Percentiles rank a stretch among this genome's conserved stretches.
Conservation (phyloP, 2,329 filamentous ascomycete genomes). For the Emydomyces testavorans region DNA sequence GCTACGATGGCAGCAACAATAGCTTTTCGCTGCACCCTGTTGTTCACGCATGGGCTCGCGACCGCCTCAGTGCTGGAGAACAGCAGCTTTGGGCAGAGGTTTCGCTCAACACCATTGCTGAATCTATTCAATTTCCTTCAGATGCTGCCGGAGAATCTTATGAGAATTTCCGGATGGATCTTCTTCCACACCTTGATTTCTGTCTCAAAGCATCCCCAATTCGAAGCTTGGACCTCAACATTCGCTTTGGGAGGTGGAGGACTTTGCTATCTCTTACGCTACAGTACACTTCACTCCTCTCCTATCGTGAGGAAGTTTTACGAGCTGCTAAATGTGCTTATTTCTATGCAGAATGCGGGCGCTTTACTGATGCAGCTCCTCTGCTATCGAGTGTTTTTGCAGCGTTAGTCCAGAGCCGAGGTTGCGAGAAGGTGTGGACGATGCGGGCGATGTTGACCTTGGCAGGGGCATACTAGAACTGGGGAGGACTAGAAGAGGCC, state of each 20-base stretch:
- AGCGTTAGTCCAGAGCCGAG: slow-evolving; percentile 8
- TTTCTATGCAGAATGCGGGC: slow-evolving; percentile 18
- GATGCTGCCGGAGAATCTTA: slow-evolving; percentile 8
- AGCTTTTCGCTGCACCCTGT: slow-evolving; percentile 26
- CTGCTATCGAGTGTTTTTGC: slow-evolving; percentile 14
- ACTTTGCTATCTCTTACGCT: background rate
- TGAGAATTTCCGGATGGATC: slow-evolving; percentile 17
- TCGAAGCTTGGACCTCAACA: background rate
- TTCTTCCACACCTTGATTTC: slow-evolving; percentile 20
- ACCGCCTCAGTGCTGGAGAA: slow-evolving; percentile 18
- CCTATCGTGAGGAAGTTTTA: slow-evolving; percentile 8
- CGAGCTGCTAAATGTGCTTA: slow-evolving; percentile 17
- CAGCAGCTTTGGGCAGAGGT: slow-evolving; percentile 8
- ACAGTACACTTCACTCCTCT: slow-evolving; percentile 3
- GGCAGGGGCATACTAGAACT: slow-evolving; percentile 11
- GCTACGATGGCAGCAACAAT: slow-evolving; percentile 18
- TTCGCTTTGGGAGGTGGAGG: background rate
- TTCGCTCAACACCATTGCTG: slow-evolving; percentile 12
- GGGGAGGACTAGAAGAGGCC: slow-evolving; percentile 13
- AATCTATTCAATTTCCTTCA: slow-evolving; percentile 5
- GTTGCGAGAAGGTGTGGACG: slow-evolving; percentile 11
- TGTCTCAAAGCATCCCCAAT: slow-evolving; percentile 12
- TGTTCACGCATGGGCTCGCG: slow-evolving; percentile 26
- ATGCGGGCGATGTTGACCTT: slow-evolving; percentile 13
- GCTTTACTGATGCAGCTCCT: slow-evolving; percentile 13